These are phyloP conservation scores for Benincasa hispida DNA, from an alignment of 306 rosid genomes.

Conservation along the genomic window DNA sequence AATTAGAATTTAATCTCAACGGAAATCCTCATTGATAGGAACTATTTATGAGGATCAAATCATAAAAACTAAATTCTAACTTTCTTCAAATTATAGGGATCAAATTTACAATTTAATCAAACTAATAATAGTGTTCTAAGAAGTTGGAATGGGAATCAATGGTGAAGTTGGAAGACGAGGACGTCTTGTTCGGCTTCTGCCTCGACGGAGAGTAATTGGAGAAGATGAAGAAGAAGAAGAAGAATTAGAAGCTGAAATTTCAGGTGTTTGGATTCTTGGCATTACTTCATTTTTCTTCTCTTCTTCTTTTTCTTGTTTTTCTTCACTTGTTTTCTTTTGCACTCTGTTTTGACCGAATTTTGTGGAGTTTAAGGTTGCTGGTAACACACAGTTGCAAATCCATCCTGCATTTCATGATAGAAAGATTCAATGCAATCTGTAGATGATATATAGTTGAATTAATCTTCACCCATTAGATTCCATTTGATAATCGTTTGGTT, in stretches of 20 bases:
- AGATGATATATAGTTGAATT: too few relatives aligned
- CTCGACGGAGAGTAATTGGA: slow-evolving; percentile 40
- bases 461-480: too few relatives aligned
- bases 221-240: slow-evolving; percentile 41
- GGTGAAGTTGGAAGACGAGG: slow-evolving; percentile 69
- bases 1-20: too few relatives aligned
- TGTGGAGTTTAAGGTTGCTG: slow-evolving; percentile 55
- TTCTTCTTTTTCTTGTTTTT: slow-evolving; percentile 12
- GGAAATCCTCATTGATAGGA: too few relatives aligned
- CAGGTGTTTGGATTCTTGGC: slow-evolving; percentile 19
- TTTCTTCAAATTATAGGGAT: too few relatives aligned
- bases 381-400: slow-evolving; percentile 83
- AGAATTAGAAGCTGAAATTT: slow-evolving; percentile 26
- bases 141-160: slow-evolving; percentile 29
- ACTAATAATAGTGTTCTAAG: background rate
- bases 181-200: slow-evolving; percentile 76
- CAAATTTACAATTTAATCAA: too few relatives aligned
- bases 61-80: too few relatives aligned
- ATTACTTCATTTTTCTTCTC: slow-evolving; percentile 23
- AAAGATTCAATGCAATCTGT: background rate
- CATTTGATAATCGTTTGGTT: too few relatives aligned
- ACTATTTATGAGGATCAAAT: too few relatives aligned
- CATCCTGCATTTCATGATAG: slow-evolving; percentile 54
- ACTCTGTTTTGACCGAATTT: slow-evolving; percentile 65
- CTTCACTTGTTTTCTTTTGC: slow-evolving; percentile 53